Evolutionary conservation across 2,329 filamentous ascomycete species (phyloP).

Genomic region (Magnaporthiopsis rhizophila): DNA sequence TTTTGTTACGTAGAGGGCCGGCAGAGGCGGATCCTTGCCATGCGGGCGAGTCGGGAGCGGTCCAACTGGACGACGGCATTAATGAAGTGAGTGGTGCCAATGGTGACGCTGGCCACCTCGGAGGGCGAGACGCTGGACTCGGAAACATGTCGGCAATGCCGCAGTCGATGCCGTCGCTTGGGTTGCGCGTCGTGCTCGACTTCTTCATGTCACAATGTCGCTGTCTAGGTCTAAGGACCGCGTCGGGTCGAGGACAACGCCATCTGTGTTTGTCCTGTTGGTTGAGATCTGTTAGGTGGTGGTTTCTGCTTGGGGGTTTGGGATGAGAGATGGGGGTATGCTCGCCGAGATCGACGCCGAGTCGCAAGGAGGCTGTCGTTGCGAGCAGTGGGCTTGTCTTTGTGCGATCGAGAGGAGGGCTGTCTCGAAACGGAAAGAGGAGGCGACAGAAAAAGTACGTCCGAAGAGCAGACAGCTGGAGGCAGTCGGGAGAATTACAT

Average conservation of each 20-base stretch:
- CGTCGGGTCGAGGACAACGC: constrained; percentile 39
- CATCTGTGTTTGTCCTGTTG: constrained; percentile 43
- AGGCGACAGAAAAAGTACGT: no score
- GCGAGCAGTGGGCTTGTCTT: background rate
- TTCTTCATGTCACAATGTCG: constrained; percentile 43
- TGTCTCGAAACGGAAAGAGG: no score
- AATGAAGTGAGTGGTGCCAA: constrained; percentile 51
- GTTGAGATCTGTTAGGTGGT: background rate
- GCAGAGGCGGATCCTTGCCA: constrained; percentile 47
- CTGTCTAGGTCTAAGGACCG: constrained; percentile 24
- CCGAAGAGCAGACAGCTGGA: no score
- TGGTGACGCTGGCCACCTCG: constrained; percentile 39
- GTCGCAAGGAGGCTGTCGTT: constrained; percentile 21
- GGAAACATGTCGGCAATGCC: constrained; percentile 36
- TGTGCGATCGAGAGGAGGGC: no score
- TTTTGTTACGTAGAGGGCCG: constrained; percentile 28
- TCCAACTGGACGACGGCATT: constrained; percentile 51
- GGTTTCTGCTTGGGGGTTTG: no score
- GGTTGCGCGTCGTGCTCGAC: constrained; percentile 38
- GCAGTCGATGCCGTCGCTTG: constrained; percentile 36
- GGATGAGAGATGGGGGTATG: background rate
- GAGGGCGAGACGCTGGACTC: constrained; percentile 23
- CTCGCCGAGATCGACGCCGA: constrained; percentile 38
- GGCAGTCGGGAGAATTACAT: no score
- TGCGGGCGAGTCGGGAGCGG: constrained; percentile 34